Conservation (phyloP, 2,329 filamentous ascomycete genomes). For the Cytospora piceicola region DNA sequence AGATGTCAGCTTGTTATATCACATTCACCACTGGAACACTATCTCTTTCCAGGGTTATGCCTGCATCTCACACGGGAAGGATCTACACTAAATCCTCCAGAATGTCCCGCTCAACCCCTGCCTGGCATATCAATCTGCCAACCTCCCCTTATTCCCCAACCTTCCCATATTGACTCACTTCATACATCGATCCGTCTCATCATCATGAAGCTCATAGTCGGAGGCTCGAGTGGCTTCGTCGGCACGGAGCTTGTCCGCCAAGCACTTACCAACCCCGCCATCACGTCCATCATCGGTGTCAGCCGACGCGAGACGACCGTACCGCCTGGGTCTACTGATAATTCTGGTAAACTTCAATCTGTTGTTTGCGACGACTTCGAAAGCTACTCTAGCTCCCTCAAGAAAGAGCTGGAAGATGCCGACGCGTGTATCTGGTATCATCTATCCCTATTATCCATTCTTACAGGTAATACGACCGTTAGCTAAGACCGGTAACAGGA, state of each 20-base stretch:
- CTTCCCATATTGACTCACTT: neutral
- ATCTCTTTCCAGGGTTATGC: too few relatives aligned
- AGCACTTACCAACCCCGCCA: slow-evolving; percentile 40
- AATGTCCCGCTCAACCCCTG: too few relatives aligned
- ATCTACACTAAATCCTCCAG: too few relatives aligned
- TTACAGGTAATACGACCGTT: neutral
- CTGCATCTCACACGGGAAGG: too few relatives aligned
- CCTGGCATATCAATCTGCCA: too few relatives aligned
- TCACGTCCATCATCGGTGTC: slow-evolving; percentile 48
- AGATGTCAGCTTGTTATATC: too few relatives aligned
- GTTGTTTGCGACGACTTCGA: slow-evolving; percentile 47
- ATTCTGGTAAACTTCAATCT: slow-evolving; percentile 43
- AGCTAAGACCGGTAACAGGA: too few relatives aligned
- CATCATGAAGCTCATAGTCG: slow-evolving; percentile 50
- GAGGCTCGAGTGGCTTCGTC: slow-evolving; percentile 48
- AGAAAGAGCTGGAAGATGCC: slow-evolving; percentile 45
- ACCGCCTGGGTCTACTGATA: neutral
- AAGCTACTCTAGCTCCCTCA: slow-evolving; percentile 46
- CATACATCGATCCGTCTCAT: neutral
- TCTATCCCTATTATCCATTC: neutral
- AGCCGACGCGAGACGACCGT: slow-evolving; percentile 42
- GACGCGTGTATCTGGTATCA: slow-evolving; percentile 49
- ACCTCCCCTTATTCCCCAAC: too few relatives aligned
- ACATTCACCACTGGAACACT: too few relatives aligned
- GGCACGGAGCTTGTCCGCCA: slow-evolving; percentile 50